Evolutionary conservation across 306 rosid species (phyloP).

Genomic region (Trifolium repens): DNA sequence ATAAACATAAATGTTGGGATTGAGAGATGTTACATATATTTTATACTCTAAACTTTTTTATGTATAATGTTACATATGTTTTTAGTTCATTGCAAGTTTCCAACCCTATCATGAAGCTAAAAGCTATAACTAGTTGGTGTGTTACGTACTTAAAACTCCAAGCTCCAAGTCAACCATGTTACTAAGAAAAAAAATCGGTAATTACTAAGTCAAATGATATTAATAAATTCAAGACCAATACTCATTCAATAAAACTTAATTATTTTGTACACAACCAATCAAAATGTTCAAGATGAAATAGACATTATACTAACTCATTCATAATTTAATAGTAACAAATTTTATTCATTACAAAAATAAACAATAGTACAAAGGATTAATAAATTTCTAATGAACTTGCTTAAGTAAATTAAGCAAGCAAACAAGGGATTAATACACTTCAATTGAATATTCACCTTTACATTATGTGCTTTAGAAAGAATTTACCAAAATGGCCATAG

Average conservation of each 20-base stretch:
- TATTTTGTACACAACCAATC: background rate
- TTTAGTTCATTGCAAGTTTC: slow-evolving; percentile 40
- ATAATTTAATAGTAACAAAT: slow-evolving; percentile 28
- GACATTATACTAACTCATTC: slow-evolving; percentile 4
- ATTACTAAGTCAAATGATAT: slow-evolving; percentile 40
- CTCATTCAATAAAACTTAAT: background rate
- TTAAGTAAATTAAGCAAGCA: slow-evolving; percentile 65
- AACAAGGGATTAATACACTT: slow-evolving; percentile 50
- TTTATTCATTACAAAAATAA: slow-evolving; percentile 5
- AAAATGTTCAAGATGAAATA: background rate
- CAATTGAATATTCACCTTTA: slow-evolving; percentile 37
- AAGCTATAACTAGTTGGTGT: slow-evolving; percentile 25
- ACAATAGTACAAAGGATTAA: background rate
- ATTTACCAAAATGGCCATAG: slow-evolving; percentile 54
- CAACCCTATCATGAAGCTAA: slow-evolving; percentile 41
- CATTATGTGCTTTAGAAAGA: slow-evolving; percentile 39
- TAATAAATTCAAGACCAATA: slow-evolving; percentile 21
- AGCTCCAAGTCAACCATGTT: slow-evolving; percentile 34
- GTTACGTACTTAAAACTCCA: slow-evolving; percentile 24
- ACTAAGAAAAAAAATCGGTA: slow-evolving; percentile 3
- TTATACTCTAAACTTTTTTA: no score
- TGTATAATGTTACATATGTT: slow-evolving; percentile 1
- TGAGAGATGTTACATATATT: background rate
- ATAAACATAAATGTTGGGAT: slow-evolving; percentile 2
- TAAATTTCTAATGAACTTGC: slow-evolving; percentile 55